Base-by-base conservation (phyloP, 1,284 basidiomycete genomes). In the Trichosporon sp. region DNA sequence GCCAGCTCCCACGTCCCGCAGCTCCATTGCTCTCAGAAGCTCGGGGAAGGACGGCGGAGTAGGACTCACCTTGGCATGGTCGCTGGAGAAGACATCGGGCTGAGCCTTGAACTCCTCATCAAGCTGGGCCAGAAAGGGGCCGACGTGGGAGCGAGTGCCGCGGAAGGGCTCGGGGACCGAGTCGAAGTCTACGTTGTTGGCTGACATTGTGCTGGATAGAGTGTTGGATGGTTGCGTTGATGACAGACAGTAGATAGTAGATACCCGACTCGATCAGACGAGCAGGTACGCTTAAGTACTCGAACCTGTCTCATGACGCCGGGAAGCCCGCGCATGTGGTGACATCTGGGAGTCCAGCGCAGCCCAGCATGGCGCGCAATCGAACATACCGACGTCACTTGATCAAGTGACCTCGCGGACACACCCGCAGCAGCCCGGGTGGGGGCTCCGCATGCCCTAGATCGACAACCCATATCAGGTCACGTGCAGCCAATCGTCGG, bases 271-370 rank as follows among this genome's bases (percentile, higher is more conserved):
- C 73, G 69, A 89, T 32, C 91, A 37, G 59, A 73, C 75, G 40
- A 77, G 73, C 6, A 74, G 71, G 1, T 26, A 74, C 91, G 5
- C 91, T 91, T 0, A 88, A 86, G 78, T 92, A 92, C 3, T n/a
- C 40, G 90, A 90, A 10, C 91, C 81, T 0, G 90, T 90, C 90
- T 90, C 76, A 88, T 89, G 14, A 90, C 90, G 11, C 90, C 90
- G 67, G 90, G 86, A 38, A 91, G 86, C 0, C 90, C 86, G 1
- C 90, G 90, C 12, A 89, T 87, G 78, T 87, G 12, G 69, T 70
- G 31, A 56, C 54, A 5, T 5, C 16, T n/a, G 16, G 16, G 16
- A 7, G n/a, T 68, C 70, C 19, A 71, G 48, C 59, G 74, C 71
- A 43, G 73, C 66, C 56, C 71, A 71, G 63, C 69, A 26, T 26